These are phyloP conservation scores for Fusarium zealandicum DNA, from an alignment of 2,329 filamentous ascomycete genomes.

Conservation along the genomic window DNA sequence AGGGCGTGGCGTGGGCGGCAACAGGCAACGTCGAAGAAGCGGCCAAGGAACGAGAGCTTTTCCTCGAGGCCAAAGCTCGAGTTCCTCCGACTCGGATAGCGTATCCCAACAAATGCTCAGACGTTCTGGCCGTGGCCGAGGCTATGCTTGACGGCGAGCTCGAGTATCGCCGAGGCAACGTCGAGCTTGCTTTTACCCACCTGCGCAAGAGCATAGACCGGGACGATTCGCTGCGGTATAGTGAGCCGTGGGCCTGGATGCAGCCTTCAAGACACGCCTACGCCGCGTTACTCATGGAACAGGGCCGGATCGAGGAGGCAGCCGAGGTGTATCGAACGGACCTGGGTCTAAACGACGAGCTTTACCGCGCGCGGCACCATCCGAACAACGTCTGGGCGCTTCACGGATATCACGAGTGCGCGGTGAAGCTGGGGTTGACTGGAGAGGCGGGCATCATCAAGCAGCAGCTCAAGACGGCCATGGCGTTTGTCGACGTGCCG, in stretches of 20 bases:
- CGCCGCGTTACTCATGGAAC: conserved; percentile 71
- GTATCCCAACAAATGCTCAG: conserved; percentile 71
- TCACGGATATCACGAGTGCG: conserved; percentile 74
- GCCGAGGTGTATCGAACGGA: conserved; percentile 64
- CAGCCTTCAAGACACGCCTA: conserved; percentile 73
- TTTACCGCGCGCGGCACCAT: conserved; percentile 69
- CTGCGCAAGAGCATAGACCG: conserved; percentile 62
- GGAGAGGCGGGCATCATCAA: conserved; percentile 47
- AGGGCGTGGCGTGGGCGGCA: conserved; percentile 70
- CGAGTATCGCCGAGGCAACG: conserved; percentile 68
- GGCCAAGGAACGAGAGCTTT: conserved; percentile 55
- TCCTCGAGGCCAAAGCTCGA: conserved; percentile 55
- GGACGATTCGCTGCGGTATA: conserved; percentile 69
- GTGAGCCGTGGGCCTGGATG: conserved; percentile 81
- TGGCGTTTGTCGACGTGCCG: conserved; percentile 65
- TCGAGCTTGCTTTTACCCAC: conserved; percentile 63
- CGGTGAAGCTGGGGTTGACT: conserved; percentile 56
- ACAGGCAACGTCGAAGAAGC: conserved; percentile 61
- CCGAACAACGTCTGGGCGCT: conserved; percentile 77
- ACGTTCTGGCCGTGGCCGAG: conserved; percentile 66
- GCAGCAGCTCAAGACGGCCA: conserved; percentile 58
- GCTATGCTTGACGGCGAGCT: conserved; percentile 77
- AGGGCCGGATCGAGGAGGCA: conserved; percentile 62
- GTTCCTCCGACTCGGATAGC: conserved; percentile 66
- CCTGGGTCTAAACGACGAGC: conserved; percentile 61